Evolutionary conservation across 2,329 filamentous ascomycete species (phyloP).

Genomic region (Lasiodiplodia gonubiensis): DNA sequence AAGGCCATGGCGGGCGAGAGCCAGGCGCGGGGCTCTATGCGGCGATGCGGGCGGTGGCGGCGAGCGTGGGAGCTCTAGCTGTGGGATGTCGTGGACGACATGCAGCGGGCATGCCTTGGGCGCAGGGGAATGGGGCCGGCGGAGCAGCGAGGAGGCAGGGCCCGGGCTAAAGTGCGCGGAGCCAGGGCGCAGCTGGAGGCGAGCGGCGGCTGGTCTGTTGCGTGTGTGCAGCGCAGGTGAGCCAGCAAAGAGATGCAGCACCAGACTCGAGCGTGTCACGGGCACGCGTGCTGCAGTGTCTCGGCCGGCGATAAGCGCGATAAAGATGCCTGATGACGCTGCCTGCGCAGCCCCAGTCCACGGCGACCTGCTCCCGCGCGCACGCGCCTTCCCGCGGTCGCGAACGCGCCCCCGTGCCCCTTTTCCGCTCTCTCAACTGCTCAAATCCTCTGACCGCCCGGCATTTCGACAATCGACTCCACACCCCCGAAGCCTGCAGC

Average conservation of each 20-base stretch:
- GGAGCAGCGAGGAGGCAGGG: background rate
- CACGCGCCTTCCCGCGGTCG: constrained; percentile 16
- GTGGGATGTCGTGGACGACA: constrained; percentile 19
- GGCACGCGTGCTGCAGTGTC: constrained; percentile 22
- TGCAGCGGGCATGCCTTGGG: constrained; percentile 1
- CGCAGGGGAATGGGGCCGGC: background rate
- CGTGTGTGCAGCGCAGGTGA: constrained; percentile 17
- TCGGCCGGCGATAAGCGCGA: constrained; percentile 20
- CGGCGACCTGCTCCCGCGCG: background rate
- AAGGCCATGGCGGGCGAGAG: constrained; percentile 61
- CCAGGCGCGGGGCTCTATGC: too few species aligned
- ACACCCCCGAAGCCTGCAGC: constrained; percentile 13
- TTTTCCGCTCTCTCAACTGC: constrained; percentile 24
- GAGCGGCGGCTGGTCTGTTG: background rate
- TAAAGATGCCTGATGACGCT: constrained; percentile 9
- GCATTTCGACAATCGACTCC: constrained; percentile 18
- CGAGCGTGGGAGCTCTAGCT: constrained; percentile 19
- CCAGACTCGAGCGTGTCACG: constrained; percentile 19
- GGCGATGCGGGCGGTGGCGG: constrained; percentile 25
- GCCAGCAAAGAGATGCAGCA: constrained; percentile 23
- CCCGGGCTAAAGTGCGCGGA: background rate
- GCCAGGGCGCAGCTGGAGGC: background rate
- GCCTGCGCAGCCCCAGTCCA: background rate
- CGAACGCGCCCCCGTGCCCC: constrained; percentile 12
- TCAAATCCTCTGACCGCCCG: constrained; percentile 27